phyloP scores from a whole-genome alignment of 2,329 filamentous ascomycete genomes.

The Alternaria sp. region DNA sequence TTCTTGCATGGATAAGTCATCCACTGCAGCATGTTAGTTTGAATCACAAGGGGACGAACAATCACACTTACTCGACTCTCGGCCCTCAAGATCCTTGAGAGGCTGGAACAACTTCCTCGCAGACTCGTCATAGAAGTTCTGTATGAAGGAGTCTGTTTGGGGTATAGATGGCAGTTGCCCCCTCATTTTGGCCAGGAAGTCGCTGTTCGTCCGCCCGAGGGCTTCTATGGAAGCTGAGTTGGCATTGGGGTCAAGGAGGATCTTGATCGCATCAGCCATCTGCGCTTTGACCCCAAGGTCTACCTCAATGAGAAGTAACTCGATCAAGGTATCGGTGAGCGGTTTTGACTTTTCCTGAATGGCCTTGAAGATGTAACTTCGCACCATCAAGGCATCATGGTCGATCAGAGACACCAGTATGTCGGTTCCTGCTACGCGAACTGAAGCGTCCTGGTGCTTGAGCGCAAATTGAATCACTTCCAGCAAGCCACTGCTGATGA shows the following conservation, averaged over 20 bases:
- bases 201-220: constrained; percentile 67
- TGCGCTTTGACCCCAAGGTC: constrained; percentile 96
- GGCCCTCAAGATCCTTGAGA: constrained; percentile 77
- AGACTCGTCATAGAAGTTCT: constrained; percentile 87
- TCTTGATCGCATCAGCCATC: constrained; percentile 92
- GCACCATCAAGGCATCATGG: constrained; percentile 93
- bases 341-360: constrained; percentile 85
- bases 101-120: constrained; percentile 86
- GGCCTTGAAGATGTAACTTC: constrained; percentile 89
- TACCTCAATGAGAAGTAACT: constrained; percentile 86
- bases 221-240: constrained; percentile 66
- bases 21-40: constrained; percentile 57
- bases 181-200: constrained; percentile 70
- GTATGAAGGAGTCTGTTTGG: constrained; percentile 84
- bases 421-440: constrained; percentile 91
- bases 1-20: constrained; percentile 79
- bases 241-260: constrained; percentile 78
- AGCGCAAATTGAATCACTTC: constrained; percentile 91
- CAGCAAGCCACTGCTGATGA: constrained; percentile 85
- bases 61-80: constrained; percentile 57
- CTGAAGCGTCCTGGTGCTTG: constrained; percentile 79
- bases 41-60: not conserved
- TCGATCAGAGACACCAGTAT: constrained; percentile 94
- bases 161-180: constrained; percentile 59
- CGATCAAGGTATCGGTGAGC: constrained; percentile 89